These are phyloP conservation scores for Amaranthus cruentus DNA, from an alignment of 148 eudicot species.

Conservation along the genomic window DNA sequence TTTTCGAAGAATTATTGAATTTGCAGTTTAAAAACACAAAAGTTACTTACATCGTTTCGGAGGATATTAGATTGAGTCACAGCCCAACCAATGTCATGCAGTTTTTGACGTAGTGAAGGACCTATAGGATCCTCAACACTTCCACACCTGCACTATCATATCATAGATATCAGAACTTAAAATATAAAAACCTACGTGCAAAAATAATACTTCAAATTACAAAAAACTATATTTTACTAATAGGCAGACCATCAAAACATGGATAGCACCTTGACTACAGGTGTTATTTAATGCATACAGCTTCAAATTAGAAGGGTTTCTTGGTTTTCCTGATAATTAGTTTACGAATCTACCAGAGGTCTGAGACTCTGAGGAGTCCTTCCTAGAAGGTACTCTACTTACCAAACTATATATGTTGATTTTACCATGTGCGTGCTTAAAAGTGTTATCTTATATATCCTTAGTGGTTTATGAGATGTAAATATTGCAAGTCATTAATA, in stretches of 20 bases:
- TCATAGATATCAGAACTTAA: conserved; percentile 31
- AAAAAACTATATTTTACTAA: not conserved
- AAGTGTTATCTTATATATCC: too few relatives aligned
- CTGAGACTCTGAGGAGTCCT: too few relatives aligned
- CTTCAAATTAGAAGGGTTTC: too few relatives aligned
- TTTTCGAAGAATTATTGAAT: not conserved
- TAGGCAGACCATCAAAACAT: not conserved
- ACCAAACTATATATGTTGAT: too few relatives aligned
- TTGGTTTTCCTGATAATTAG: too few relatives aligned
- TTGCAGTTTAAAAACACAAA: not conserved
- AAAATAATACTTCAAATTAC: too few relatives aligned
- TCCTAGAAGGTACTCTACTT: too few relatives aligned
- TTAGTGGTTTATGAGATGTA: too few relatives aligned
- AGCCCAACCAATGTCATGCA: conserved; percentile 79
- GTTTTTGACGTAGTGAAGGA: conserved; percentile 64
- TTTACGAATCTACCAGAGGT: too few relatives aligned
- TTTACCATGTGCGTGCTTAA: too few relatives aligned
- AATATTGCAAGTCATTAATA: too few relatives aligned
- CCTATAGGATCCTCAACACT: conserved; percentile 71
- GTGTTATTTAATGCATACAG: not conserved
- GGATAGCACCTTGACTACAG: not conserved
- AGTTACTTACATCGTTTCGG: conserved; percentile 68
- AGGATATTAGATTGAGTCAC: conserved; percentile 62
- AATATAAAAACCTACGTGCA: not conserved
- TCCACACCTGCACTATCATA: conserved; percentile 92